Conservation (phyloP, 257 asterid genomes). For the Solanum tarijense region DNA sequence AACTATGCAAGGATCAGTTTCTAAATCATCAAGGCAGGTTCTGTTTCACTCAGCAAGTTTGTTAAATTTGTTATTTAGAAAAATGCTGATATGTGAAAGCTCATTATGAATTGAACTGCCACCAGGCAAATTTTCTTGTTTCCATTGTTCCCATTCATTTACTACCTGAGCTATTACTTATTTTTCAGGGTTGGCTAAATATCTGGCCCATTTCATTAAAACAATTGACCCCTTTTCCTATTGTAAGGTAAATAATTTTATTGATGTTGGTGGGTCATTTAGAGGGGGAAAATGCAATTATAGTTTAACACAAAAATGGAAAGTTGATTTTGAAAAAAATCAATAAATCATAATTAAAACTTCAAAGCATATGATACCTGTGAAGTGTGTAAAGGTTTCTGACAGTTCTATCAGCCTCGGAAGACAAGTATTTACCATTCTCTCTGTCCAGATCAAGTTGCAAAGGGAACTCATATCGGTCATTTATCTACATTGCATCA, state of each 20-base stretch:
- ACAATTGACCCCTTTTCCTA: not conserved
- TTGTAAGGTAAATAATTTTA: not conserved
- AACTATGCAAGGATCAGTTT: not conserved
- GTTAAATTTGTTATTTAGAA: not conserved
- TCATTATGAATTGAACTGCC: not conserved
- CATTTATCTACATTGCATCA: conserved; percentile 64
- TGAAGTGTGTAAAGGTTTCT: conserved; percentile 88
- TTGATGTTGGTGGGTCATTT: not conserved
- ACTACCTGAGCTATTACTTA: not conserved
- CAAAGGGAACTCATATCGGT: conserved; percentile 89
- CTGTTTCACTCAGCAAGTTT: not conserved
- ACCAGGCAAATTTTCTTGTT: not conserved
- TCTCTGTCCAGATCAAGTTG: conserved; percentile 95
- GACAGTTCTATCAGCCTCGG: conserved; percentile 83
- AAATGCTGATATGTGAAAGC: not conserved
- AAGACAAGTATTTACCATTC: conserved; percentile 83
- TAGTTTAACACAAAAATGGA: not conserved
- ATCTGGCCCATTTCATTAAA: not conserved
- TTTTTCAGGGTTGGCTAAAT: not conserved
- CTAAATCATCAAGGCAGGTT: not conserved
- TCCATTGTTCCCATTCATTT: not conserved
- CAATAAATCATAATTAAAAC: not conserved
- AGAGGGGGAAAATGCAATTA: not conserved
- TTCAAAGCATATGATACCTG: conserved; percentile 33
- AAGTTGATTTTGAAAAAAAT: not conserved